These are phyloP conservation scores for Apiotrichum akiyoshidainum DNA, from an alignment of 1,284 basidiomycete species.

Conservation along the genomic window DNA sequence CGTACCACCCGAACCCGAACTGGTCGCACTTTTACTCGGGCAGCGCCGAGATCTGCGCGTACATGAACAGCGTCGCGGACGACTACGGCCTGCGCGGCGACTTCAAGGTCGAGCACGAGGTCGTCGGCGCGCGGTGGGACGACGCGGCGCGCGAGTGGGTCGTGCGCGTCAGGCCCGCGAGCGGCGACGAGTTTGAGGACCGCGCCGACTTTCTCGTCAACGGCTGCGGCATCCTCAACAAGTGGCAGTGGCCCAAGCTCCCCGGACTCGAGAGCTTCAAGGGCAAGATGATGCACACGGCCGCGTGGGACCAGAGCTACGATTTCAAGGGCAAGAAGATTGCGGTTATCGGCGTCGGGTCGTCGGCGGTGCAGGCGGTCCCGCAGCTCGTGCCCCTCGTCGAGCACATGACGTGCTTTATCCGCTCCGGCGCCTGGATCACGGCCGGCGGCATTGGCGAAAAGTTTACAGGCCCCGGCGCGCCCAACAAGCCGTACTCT, in stretches of 20 bases:
- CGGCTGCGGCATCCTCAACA: conserved; percentile 28
- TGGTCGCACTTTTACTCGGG: conserved; percentile 33
- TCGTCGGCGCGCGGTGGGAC: conserved; percentile 31
- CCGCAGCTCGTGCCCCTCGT: conserved; percentile 26
- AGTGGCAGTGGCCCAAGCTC: conserved; percentile 37
- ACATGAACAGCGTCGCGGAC: conserved; percentile 28
- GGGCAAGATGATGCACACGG: conserved; percentile 32
- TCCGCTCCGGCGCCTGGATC: conserved; percentile 30
- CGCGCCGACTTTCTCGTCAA: conserved; percentile 37
- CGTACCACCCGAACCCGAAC: conserved; percentile 25
- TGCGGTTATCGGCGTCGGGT: conserved; percentile 20
- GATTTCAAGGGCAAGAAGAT: conserved; percentile 20
- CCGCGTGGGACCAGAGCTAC: conserved; percentile 23
- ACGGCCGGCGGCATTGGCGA: conserved; percentile 25
- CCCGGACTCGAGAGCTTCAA: conserved; percentile 28
- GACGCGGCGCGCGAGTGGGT: conserved; percentile 27
- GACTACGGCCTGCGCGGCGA: conserved; percentile 26
- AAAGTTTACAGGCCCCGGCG: conserved; percentile 26
- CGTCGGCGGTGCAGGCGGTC: conserved; percentile 26
- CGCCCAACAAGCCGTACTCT: conserved; percentile 31
- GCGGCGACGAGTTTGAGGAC: conserved; percentile 22
- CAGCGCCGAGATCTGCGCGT: conserved; percentile 30
- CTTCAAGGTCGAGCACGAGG: conserved; percentile 31
- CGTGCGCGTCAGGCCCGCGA: conserved; percentile 14
- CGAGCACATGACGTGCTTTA: conserved; percentile 13